Conservation (phyloP, 805 yeast species). For the Barnettozyma sucrosica region DNA sequence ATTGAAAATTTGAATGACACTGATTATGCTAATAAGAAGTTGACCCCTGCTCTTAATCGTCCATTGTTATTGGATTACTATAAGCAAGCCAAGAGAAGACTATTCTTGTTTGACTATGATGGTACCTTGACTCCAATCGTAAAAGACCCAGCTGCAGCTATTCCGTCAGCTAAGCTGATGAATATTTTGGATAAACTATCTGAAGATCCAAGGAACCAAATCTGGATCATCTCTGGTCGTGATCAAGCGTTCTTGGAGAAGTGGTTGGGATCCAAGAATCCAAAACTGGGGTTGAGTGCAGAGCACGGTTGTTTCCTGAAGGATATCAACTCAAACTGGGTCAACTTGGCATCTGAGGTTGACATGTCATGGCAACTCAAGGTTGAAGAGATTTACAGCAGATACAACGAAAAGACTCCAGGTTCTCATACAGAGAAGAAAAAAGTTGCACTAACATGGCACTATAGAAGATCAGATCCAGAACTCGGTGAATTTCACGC, state of each 20-base stretch:
- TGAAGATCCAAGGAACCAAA: slow-evolving; percentile 72
- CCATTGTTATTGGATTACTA: slow-evolving; percentile 59
- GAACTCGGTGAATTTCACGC: slow-evolving; percentile 89
- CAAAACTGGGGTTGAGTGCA: slow-evolving; percentile 77
- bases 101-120: slow-evolving; percentile 92
- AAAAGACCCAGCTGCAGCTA: slow-evolving; percentile 95
- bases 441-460: slow-evolving; percentile 96
- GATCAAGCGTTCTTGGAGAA: slow-evolving; percentile 84
- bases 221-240: slow-evolving; percentile 95
- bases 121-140: slow-evolving; percentile 98
- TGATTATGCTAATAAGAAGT: slow-evolving; percentile 35
- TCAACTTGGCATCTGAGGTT: slow-evolving; percentile 69
- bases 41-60: slow-evolving; percentile 79
- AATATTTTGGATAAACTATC: slow-evolving; percentile 53
- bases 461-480: slow-evolving; percentile 91
- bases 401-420: slow-evolving; percentile 83
- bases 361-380: slow-evolving; percentile 95
- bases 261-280: slow-evolving; percentile 67
- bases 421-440: slow-evolving; percentile 84
- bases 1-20: slow-evolving; percentile 31
- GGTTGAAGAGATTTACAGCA: slow-evolving; percentile 66
- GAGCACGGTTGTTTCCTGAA: slow-evolving; percentile 97
- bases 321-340: slow-evolving; percentile 69
- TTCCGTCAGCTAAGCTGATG: slow-evolving; percentile 74
- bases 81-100: slow-evolving; percentile 53